phyloP scores from a whole-genome alignment of 148 eudicot genomes.

The Arctostaphylos glauca region DNA sequence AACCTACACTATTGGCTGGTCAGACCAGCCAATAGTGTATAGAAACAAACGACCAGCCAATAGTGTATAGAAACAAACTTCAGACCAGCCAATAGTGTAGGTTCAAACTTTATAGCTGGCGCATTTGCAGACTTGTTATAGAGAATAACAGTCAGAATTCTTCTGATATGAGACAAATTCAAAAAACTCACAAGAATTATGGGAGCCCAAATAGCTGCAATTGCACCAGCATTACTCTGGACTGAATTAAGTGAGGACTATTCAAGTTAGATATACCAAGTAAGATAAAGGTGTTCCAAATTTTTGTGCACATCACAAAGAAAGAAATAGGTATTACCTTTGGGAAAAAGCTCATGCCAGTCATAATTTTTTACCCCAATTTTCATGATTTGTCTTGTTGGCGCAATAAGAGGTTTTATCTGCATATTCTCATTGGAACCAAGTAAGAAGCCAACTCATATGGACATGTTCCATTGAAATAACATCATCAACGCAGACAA shows the following conservation, averaged over 20 bases:
- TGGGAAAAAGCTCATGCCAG: constrained; percentile 89
- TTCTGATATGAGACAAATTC: neutral
- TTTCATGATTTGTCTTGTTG: constrained; percentile 82
- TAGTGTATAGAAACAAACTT: neutral
- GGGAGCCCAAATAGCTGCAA: constrained; percentile 95
- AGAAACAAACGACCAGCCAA: too few species aligned
- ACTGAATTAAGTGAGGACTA: constrained; percentile 41
- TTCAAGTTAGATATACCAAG: constrained; percentile 27
- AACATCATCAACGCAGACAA: neutral
- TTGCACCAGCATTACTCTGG: constrained; percentile 82
- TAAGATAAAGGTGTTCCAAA: constrained; percentile 11
- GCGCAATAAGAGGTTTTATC: constrained; percentile 93
- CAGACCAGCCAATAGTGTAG: neutral
- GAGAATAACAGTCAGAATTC: too few species aligned
- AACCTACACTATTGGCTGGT: too few species aligned
- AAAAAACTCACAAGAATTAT: constrained; percentile 68
- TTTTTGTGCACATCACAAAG: neutral
- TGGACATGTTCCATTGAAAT: neutral
- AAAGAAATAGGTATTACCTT: constrained; percentile 41
- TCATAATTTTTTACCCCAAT: constrained; percentile 58
- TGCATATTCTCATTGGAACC: constrained; percentile 34
- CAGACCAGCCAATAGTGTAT: too few species aligned
- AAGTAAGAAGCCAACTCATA: neutral
- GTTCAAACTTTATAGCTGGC: constrained; percentile 7
- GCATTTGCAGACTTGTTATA: too few species aligned